Base-by-base conservation (phyloP, 352 stramenopile genomes). In the Phytophthora litchii region DNA sequence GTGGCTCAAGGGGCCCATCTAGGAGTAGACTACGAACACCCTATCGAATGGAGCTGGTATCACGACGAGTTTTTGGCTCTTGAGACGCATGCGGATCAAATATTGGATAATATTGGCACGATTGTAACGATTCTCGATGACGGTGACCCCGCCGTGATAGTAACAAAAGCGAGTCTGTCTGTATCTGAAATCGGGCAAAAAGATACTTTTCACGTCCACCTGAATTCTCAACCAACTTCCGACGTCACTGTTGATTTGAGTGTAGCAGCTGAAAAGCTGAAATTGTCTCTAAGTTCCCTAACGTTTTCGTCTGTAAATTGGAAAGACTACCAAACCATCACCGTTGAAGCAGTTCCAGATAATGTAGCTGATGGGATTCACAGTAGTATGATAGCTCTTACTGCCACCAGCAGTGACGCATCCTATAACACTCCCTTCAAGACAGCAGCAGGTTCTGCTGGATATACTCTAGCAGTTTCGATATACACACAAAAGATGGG, bases 91-190 rank as follows among this genome's bases (percentile, higher is more conserved):
- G 41, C 42, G 13, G 36, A 67, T 16, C 54, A 74, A 46, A 56
- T 89, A 0, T 36, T 72, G 8, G 80, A 92, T 51, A 88, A 87
- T 50, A 62, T 92, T 16, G 76, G 80, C 0, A 76, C 82, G 13
- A 78, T 92, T 43, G 82, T 92, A 37, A 79, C 78, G 0, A 92
- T 92, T 48, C 47, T 69, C 47, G 82, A 92, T 12, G 82, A 92
- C 37, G 65, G 64, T 1, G 82, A 92, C 51, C 47, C 82, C 3
- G 82, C 82, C 0, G 67, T 92, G 8, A 42, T 92, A 9, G 34
- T 92, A n/a, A 77, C 76, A 1, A 92, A 90, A 53, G 69, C 72
- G 3, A 89, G 76, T 48, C 23, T 90, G 13, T 89, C 80, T 0
- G 47, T 82, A 3, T 90, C 82, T 12, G 80, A 92, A 59, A 86